A percentile compares a stretch with the other conserved stretches of the same genome.
Evolutionary conservation across 2,329 filamentous ascomycete genomes (phyloP).

Genomic region (Neonectria sp.): DNA sequence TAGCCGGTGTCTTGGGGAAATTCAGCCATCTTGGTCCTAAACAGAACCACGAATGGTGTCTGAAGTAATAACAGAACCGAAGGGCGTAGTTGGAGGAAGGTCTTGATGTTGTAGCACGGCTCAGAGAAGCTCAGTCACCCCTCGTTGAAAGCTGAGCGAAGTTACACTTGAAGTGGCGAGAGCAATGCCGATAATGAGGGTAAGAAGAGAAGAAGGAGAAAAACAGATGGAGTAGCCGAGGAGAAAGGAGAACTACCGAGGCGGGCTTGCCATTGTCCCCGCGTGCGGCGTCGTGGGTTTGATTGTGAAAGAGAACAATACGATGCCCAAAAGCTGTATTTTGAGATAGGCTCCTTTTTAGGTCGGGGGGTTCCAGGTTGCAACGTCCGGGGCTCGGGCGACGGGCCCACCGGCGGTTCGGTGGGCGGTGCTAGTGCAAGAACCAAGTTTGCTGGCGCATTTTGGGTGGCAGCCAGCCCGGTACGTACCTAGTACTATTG

Average conservation of each 20-base stretch:
- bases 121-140: slow-evolving; percentile 1
- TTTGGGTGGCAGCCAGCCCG: background rate
- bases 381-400: background rate
- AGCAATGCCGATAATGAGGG: background rate
- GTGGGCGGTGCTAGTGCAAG: background rate
- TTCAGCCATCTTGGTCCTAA: slow-evolving; percentile 34
- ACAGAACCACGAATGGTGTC: slow-evolving; percentile 34
- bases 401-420: background rate
- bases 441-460: background rate
- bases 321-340: slow-evolving; percentile 32
- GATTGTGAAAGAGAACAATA: slow-evolving; percentile 51
- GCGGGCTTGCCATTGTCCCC: slow-evolving; percentile 40
- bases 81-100: background rate
- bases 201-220: slow-evolving; percentile 5
- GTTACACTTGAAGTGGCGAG: background rate
- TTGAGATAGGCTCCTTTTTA: slow-evolving; percentile 29
- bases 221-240: slow-evolving; percentile 1
- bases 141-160: background rate
- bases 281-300: slow-evolving; percentile 39
- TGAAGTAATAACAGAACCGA: slow-evolving; percentile 8
- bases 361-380: slow-evolving; percentile 2
- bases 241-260: slow-evolving; percentile 7
- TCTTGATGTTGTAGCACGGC: background rate
- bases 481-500: background rate
- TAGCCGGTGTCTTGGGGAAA: slow-evolving; percentile 10